These are phyloP conservation scores for Alternaria solani DNA, from an alignment of 2,329 filamentous ascomycete genomes.

Conservation along the genomic window DNA sequence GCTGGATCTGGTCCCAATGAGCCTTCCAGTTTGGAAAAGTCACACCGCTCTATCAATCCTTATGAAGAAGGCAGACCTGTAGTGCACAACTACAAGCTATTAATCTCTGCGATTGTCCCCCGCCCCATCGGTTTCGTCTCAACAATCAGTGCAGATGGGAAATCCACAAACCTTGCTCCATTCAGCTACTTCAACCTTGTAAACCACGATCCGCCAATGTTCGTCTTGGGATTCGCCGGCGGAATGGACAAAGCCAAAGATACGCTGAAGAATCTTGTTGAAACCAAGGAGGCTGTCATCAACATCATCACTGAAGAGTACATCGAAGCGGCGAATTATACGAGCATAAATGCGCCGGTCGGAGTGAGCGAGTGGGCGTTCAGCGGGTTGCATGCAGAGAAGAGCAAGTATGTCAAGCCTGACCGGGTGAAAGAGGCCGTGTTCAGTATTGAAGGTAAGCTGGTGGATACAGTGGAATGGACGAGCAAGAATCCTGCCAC, in stretches of 20 bases:
- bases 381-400: conserved; percentile 75
- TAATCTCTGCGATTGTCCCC: conserved; percentile 84
- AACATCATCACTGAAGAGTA: conserved; percentile 89
- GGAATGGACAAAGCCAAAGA: conserved; percentile 74
- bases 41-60: conserved; percentile 82
- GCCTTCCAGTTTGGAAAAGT: conserved; percentile 59
- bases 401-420: conserved; percentile 70
- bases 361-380: conserved; percentile 82
- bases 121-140: conserved; percentile 76
- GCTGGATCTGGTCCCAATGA: conserved; percentile 72
- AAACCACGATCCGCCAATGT: conserved; percentile 85
- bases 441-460: conserved; percentile 80
- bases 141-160: conserved; percentile 68
- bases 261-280: conserved; percentile 75
- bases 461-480: conserved; percentile 79
- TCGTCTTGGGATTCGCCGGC: conserved; percentile 70
- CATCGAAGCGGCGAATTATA: conserved; percentile 86
- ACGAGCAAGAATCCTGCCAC: conserved; percentile 67
- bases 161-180: conserved; percentile 78
- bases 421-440: conserved; percentile 83
- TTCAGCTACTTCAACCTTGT: conserved; percentile 88
- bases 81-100: conserved; percentile 85
- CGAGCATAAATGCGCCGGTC: conserved; percentile 78
- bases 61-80: conserved; percentile 73
- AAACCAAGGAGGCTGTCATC: conserved; percentile 75